phyloP scores from a whole-genome alignment of 768 basidiomycete genomes.

The Leccinum incarnatum region DNA sequence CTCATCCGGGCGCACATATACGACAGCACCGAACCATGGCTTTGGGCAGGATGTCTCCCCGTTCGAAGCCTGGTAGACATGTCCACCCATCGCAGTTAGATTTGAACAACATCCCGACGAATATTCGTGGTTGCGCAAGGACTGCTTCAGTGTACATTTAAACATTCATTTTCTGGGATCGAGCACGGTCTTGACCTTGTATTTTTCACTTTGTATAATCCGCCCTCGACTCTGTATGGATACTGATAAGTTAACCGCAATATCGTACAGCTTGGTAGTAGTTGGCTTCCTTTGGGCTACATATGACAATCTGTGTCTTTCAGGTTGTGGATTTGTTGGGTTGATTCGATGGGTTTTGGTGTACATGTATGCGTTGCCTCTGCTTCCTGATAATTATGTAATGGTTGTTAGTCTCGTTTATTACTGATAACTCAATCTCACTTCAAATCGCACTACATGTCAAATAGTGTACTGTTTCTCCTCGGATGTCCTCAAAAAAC shows the following conservation, averaged over 20 bases:
- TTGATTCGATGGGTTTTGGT: neutral
- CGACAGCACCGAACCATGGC: constrained; percentile 30
- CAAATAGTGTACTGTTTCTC: too few species aligned
- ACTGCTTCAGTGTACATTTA: constrained; percentile 57
- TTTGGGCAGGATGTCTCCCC: constrained; percentile 51
- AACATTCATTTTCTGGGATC: neutral
- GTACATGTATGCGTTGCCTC: too few species aligned
- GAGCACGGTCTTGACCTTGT: neutral
- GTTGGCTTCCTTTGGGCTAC: neutral
- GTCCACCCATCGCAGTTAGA: constrained; percentile 41
- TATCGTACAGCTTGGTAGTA: neutral
- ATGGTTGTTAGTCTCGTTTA: too few species aligned
- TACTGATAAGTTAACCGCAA: neutral
- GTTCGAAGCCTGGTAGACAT: constrained; percentile 63
- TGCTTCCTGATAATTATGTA: too few species aligned
- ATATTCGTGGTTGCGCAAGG: constrained; percentile 60
- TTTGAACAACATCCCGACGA: constrained; percentile 72
- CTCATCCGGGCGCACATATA: constrained; percentile 21
- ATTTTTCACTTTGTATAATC: neutral
- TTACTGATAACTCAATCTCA: too few species aligned
- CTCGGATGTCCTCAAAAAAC: too few species aligned
- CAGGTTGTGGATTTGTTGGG: neutral
- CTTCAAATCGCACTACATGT: too few species aligned
- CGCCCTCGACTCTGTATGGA: neutral
- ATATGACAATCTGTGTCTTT: neutral